Percentiles rank a stretch among this genome's conserved stretches.
Conservation (phyloP, 768 basidiomycete species). For the Baorangia bicolor region DNA sequence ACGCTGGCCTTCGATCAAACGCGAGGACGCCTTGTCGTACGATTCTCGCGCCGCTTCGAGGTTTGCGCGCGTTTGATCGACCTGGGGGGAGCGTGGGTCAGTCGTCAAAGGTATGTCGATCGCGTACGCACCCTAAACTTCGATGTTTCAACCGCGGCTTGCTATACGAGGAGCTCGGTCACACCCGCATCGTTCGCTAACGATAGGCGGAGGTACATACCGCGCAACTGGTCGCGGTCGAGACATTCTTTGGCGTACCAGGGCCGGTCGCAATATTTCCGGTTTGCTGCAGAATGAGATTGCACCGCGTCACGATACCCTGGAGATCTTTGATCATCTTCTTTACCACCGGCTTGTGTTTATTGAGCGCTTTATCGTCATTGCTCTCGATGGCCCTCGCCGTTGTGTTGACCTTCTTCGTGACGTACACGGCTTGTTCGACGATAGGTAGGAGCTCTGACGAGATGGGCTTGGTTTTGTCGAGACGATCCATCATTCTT, state of each 20-base stretch:
- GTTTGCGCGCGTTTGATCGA: constrained; percentile 22
- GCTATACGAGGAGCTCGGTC: neutral
- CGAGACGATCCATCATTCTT: constrained; percentile 8
- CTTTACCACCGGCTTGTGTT: constrained; percentile 7
- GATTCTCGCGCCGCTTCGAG: constrained; percentile 19
- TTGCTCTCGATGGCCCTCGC: constrained; percentile 4
- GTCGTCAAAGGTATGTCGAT: neutral
- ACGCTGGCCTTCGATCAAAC: constrained; percentile 18
- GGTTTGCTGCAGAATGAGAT: constrained; percentile 18
- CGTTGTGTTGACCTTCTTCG: neutral
- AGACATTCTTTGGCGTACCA: constrained; percentile 13
- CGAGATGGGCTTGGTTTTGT: constrained; percentile 16
- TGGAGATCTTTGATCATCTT: constrained; percentile 14
- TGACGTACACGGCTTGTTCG: neutral
- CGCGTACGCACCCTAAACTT: constrained; percentile 10
- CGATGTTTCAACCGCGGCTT: constrained; percentile 12
- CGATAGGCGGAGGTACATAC: neutral
- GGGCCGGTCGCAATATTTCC: constrained; percentile 15
- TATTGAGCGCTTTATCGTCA: constrained; percentile 1
- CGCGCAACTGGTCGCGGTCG: neutral
- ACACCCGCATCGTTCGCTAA: neutral
- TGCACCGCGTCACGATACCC: constrained; percentile 19
- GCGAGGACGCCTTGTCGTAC: constrained; percentile 11
- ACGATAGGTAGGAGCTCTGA: constrained; percentile 11
- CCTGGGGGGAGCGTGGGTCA: neutral